Evolutionary conservation across 192 early-diverging fungal species (phyloP), one percentile per base, ranked within the genome.

Genomic region (Backusella morwellensis): DNA sequence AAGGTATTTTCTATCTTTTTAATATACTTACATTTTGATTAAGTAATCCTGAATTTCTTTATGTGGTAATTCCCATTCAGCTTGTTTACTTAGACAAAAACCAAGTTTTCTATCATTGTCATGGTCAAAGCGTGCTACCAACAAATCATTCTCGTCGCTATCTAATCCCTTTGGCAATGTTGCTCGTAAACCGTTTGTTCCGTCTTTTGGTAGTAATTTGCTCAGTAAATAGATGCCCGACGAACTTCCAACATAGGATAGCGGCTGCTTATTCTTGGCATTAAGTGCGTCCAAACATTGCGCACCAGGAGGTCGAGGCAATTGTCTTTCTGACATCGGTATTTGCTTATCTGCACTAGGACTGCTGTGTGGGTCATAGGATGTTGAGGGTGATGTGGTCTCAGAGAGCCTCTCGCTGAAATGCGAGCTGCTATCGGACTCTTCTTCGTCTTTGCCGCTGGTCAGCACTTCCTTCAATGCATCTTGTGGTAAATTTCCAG

Each of bases 171-270:
- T 47, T 40, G 70, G 70, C 19, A 72, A 29, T 34, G 40, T 29
- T 32, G 15, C 44, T 32, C 1, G 14, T 32, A 15, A 15, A 8
- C 29, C 29, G 50, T 36, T 17, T n/a, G 19, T 5, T 9, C 35
- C 23, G 0, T 72, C 70, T 72, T 72, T 72, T 6, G 44, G 35
- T 23, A 75, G 75, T 17, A 79, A n/a, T 63, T 47, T 32, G 35
- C 66, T 70, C 73, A 79, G 36, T 40, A 79, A 44, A 70, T 79
- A 79, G 23, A 79, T 73, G 17, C 78, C 78, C 1, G 78, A 79
- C 4, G 78, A 79, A 15, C 78, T 79, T 19, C 78, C 78, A 35
- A 79, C 35, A 32, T 75, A 79, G 1, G 78, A 50, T n/a, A 56
- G 44, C 0, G 70, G 70, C 26, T 72, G 21, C 11, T 32, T 41